phyloP scores from a whole-genome alignment of 768 basidiomycete species.

The Russula lepida region DNA sequence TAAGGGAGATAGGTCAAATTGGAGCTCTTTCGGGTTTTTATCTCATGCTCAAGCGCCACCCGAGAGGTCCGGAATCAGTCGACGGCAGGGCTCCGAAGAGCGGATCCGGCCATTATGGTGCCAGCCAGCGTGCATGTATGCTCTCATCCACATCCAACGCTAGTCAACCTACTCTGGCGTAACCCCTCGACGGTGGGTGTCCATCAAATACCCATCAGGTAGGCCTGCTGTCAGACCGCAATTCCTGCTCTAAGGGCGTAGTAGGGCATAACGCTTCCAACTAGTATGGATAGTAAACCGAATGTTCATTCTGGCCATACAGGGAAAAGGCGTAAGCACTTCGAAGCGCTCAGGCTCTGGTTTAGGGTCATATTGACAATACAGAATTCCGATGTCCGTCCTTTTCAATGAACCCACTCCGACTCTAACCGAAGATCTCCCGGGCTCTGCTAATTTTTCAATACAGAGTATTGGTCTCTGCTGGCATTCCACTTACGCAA shows the following conservation, averaged over 20 bases:
- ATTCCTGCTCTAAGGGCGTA: neutral
- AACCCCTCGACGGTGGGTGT: neutral
- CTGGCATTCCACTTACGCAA: constrained; percentile 34
- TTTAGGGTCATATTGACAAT: neutral
- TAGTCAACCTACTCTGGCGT: constrained; percentile 1
- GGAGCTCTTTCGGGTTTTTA: neutral
- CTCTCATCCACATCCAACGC: neutral
- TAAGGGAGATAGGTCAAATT: constrained; percentile 1
- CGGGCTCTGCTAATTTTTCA: constrained; percentile 8
- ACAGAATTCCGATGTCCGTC: neutral
- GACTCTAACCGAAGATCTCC: constrained; percentile 16
- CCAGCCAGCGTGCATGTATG: neutral
- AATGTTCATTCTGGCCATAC: neutral
- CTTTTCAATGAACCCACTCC: neutral
- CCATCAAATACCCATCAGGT: neutral
- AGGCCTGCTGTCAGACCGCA: neutral
- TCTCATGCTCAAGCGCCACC: constrained; percentile 10
- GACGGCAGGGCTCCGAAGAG: neutral
- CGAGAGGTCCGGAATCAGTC: constrained; percentile 11
- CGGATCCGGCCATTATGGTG: constrained; percentile 3
- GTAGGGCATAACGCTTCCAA: too few species aligned
- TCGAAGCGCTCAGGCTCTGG: neutral
- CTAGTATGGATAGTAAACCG: neutral
- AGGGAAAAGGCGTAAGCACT: neutral
- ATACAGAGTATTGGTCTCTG: neutral